Evolutionary conservation across 129 eudicot genomes (phyloP).

Genomic region (Sambucus nigra): DNA sequence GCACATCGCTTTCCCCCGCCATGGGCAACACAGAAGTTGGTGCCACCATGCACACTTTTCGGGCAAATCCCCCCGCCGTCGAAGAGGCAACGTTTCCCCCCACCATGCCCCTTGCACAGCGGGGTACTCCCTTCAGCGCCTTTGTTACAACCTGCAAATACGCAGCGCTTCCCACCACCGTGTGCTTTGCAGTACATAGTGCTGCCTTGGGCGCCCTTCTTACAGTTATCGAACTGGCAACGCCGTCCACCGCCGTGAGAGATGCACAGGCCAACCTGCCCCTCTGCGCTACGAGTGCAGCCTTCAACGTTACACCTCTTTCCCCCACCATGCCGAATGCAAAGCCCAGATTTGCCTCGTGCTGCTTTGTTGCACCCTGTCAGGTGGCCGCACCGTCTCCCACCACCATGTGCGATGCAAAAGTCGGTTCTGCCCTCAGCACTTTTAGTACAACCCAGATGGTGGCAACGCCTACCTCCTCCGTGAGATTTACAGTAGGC

Average conservation of each 20-base stretch:
- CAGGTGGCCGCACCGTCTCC: slow-evolving; percentile 50
- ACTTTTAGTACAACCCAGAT: slow-evolving; percentile 88
- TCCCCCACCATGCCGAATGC: slow-evolving; percentile 87
- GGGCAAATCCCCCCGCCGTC: slow-evolving; percentile 99
- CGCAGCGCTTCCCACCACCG: slow-evolving; percentile 91
- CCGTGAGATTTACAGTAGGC: slow-evolving; percentile 96
- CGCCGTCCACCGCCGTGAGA: slow-evolving; percentile 96
- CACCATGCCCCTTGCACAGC: slow-evolving; percentile 92
- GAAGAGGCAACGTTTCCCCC: slow-evolving; percentile 75
- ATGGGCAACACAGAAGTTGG: slow-evolving; percentile 87
- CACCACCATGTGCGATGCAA: slow-evolving; percentile 98
- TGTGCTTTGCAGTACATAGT: slow-evolving; percentile 95
- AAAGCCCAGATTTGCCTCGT: slow-evolving; percentile 71
- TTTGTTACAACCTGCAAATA: slow-evolving; percentile 85
- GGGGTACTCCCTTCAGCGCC: slow-evolving; percentile 99
- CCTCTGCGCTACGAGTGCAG: slow-evolving; percentile 72
- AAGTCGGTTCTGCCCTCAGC: slow-evolving; percentile 89
- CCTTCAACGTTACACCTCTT: slow-evolving; percentile 69
- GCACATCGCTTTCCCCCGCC: slow-evolving; percentile 93
- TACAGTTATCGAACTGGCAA: slow-evolving; percentile 64
- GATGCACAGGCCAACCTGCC: slow-evolving; percentile 76
- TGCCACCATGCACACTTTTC: slow-evolving; percentile 94
- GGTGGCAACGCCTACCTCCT: slow-evolving; percentile 83
- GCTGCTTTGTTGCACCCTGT: slow-evolving; percentile 77
- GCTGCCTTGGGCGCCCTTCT: slow-evolving; percentile 94